Evolutionary conservation across 2,329 filamentous ascomycete genomes (phyloP).

Genomic region (Knufia fluminis): DNA sequence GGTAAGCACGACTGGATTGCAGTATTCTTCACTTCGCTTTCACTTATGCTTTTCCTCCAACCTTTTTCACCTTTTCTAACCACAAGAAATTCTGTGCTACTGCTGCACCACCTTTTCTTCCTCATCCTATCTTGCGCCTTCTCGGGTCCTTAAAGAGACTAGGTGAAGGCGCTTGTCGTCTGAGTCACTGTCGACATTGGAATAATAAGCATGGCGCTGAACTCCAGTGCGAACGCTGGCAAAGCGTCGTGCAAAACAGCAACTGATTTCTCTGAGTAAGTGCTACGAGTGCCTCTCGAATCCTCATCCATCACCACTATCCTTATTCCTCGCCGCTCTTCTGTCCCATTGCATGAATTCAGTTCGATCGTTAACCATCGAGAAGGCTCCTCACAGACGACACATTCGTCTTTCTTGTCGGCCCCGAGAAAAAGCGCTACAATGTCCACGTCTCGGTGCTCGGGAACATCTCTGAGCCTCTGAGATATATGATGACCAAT

Average conservation of each 20-base stretch:
- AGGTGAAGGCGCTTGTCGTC: no score
- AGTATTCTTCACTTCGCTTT: no score
- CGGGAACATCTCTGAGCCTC: neutral
- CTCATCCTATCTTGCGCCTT: no score
- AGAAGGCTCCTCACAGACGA: neutral
- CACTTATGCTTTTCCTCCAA: no score
- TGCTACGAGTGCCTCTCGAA: constrained; percentile 28
- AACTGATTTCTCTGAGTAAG: constrained; percentile 28
- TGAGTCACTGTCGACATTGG: no score
- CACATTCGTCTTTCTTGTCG: constrained; percentile 5
- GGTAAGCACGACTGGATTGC: no score
- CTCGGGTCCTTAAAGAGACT: no score
- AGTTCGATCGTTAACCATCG: neutral
- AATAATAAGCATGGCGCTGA: neutral
- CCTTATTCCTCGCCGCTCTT: no score
- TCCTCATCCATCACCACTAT: constrained; percentile 35
- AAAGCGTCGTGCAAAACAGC: constrained; percentile 31
- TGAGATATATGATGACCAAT: constrained; percentile 3
- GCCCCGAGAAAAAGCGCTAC: neutral
- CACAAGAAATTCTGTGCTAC: no score
- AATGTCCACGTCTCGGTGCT: constrained; percentile 2
- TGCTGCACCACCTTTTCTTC: no score
- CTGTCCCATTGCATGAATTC: no score
- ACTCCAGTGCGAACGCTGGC: neutral
- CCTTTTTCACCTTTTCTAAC: no score